phyloP scores from a whole-genome alignment of 2,329 filamentous ascomycete genomes.

The Parastagonospora avenae region DNA sequence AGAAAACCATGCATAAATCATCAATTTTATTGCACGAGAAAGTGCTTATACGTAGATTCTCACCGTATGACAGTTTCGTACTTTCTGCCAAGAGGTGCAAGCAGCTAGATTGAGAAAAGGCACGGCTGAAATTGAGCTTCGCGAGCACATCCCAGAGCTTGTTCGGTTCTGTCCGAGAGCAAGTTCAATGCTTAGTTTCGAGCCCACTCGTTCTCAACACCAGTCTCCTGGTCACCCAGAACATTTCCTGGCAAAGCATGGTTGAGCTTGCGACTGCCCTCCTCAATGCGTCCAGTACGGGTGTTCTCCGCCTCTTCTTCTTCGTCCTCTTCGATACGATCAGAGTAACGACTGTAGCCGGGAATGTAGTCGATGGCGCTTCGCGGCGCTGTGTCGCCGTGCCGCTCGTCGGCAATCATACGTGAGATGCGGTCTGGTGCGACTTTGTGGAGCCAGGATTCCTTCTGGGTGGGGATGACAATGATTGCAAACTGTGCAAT shows the following conservation, averaged over 20 bases:
- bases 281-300: constrained; percentile 21
- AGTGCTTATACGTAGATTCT: no score
- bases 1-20: no score
- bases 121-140: no score
- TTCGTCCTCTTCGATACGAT: constrained; percentile 37
- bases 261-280: constrained; percentile 20
- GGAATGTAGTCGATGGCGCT: constrained; percentile 39
- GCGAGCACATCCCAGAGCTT: no score
- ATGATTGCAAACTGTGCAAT: constrained; percentile 35
- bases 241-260: constrained; percentile 22
- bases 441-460: constrained; percentile 39
- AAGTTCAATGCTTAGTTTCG: constrained; percentile 6
- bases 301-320: constrained; percentile 20
- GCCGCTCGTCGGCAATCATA: constrained; percentile 36
- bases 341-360: constrained; percentile 34
- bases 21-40: no score
- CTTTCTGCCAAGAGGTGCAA: no score
- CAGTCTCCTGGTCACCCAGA: constrained; percentile 20
- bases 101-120: no score
- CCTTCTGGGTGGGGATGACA: constrained; percentile 32
- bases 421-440: constrained; percentile 40
- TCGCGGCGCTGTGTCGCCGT: constrained; percentile 24
- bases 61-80: no score
- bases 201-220: constrained; percentile 36
- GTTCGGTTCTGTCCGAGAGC: no score